Base-by-base conservation (phyloP, 2,329 filamentous ascomycete genomes). In the Zelopaecilomyces penicillatus region DNA sequence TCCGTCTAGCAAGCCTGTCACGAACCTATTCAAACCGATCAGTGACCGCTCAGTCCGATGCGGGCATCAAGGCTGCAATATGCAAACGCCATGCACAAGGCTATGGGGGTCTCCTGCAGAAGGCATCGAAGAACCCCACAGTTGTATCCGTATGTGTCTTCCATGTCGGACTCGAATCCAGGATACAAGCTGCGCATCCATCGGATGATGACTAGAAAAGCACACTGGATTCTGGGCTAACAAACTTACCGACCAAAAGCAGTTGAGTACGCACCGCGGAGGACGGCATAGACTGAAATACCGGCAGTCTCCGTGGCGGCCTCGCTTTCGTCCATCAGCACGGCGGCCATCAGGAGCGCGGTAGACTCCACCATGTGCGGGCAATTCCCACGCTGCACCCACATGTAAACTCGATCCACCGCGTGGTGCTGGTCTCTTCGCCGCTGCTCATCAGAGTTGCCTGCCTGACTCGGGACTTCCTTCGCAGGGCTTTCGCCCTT, bases 301-400 rank as follows among this genome's bases (percentile, higher is more conserved):
- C 62, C 62, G 30, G 55, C 56, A 36, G 58, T 61, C 44, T 56
- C 57, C 28, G 57, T 55, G 2, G 53, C 54, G 12, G 54, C 54
- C 19, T 19, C 19, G 33, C 60, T 60, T 49, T 70, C 69, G 65
- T 89, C 85, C 57, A 80, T 77, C 42, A 89, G 65, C 19, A 82
- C 67, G 29, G 84, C 85, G 49, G 84, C 80, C 52, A 78, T 78
- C 47, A 93, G 69, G 50, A 88, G 74, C 3, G 83, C 83, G 36
- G 86, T 90, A 32, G 83, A 85, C 65, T 91, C 86, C 43, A 91
- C 76, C 64, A 88, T 73, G 66, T 91, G 83, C 44, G 87, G 86
- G 50, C 88, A 84, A 55, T 79, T 79, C 51, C 82, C 82, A 59
- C 84, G 78, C 57, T 83, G 75, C 73, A 84, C 80, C 83, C 83